phyloP scores from a whole-genome alignment of 108 stramenopile species.

The Pseudonitzschia multistriata region DNA sequence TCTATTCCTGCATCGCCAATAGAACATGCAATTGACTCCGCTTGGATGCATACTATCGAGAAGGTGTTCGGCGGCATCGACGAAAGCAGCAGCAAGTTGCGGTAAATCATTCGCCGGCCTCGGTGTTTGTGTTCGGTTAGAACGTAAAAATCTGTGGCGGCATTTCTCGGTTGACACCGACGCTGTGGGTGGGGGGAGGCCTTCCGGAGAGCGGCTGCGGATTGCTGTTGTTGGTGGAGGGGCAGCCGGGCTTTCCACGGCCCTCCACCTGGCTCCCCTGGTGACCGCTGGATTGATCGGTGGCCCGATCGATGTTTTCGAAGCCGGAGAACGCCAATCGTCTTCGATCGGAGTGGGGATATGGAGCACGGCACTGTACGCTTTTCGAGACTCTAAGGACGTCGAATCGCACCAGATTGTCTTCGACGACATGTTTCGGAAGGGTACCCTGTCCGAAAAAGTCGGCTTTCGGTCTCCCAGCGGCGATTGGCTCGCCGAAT shows the following conservation, averaged over 20 bases:
- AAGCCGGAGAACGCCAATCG: conserved; percentile 19
- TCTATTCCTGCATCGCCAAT: neutral
- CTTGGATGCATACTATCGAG: neutral
- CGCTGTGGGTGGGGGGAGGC: neutral
- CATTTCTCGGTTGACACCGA: neutral
- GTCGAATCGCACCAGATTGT: conserved; percentile 51
- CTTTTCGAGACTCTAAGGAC: conserved; percentile 49
- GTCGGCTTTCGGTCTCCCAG: conserved; percentile 83
- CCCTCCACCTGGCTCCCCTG: conserved; percentile 79
- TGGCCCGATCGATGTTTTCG: conserved; percentile 80
- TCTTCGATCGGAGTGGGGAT: conserved; percentile 75
- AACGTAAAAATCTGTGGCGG: neutral
- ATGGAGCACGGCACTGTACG: conserved; percentile 80
- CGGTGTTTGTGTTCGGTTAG: neutral
- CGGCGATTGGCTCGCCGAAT: conserved; percentile 76
- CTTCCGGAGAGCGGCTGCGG: conserved; percentile 42
- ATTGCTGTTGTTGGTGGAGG: conserved; percentile 84
- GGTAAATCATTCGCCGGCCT: neutral
- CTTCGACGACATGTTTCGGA: conserved; percentile 47
- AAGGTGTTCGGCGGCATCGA: neutral
- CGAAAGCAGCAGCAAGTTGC: neutral
- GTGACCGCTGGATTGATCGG: conserved; percentile 56
- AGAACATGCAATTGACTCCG: neutral
- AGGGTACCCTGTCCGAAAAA: conserved; percentile 51
- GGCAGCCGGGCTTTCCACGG: conserved; percentile 69